Evolutionary conservation across 768 basidiomycete genomes (phyloP), one percentile per base, ranked within the genome.

Genomic region (Hygrophoropsis aurantiaca): DNA sequence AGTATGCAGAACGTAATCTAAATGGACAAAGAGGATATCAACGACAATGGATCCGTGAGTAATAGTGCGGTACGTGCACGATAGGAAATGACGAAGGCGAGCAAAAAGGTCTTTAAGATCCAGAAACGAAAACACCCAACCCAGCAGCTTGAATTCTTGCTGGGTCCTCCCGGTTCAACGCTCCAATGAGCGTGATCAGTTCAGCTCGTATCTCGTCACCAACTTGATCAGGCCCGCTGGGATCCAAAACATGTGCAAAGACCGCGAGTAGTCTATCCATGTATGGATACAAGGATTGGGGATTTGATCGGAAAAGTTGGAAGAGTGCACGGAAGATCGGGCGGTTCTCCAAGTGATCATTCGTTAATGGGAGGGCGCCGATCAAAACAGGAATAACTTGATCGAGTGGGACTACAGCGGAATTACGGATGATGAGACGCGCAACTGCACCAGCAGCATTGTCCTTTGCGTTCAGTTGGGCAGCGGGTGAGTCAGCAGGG

Each of bases 371-470:
- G 9, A 99, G 78, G 25, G 87, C 84, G 20, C 71, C 75, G 47
- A 97, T 68, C 61, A 98, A 81, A 44, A 90, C 74, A 2, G 93
- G 92, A 10, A 97, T 79, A 42, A 97, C 92, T 67, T 92, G 86
- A 42, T 93, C 90, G 32, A 97, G 82, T 20, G 95, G 95, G 15
- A 98, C 69, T 11, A 85, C 91, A 11, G 72, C 62, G 4, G 78
- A 69, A 67, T 93, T 94, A 61, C 87, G 87, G 58, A 82, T 64
- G 60, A 98, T 87, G 63, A 98, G 77, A 13, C 97, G 85, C 4
- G 84, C 83, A 43, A 98, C 89, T 20, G 94, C 90, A 36, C 97
- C 97, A 7, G 87, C 81, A n/a, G 97, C 97, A 65, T 99, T 99
- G 69, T 99, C 97, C 52, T 86, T 86, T 16, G 94, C 94, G 62